Percentiles rank a stretch among this genome's conserved stretches.
Evolutionary conservation across 2,329 filamentous ascomycete species (phyloP).

Genomic region (Curvularia sp.): DNA sequence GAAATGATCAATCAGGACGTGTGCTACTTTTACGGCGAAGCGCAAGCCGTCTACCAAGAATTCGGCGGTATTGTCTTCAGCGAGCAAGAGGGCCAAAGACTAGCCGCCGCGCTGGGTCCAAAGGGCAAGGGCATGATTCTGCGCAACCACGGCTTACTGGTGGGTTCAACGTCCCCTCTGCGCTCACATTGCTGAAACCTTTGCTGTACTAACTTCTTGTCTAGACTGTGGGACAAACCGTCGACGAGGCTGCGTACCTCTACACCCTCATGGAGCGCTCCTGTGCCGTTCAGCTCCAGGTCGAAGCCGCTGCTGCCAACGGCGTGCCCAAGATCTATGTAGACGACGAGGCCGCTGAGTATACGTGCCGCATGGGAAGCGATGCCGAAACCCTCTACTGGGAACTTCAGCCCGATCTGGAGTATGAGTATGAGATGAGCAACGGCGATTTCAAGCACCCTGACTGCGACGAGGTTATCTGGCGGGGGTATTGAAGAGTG

Average conservation of each 20-base stretch:
- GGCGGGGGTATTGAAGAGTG: conserved; percentile 12
- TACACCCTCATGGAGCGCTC: conserved; percentile 73
- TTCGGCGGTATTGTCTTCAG: conserved; percentile 70
- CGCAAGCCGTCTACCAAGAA: conserved; percentile 69
- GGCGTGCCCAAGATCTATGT: conserved; percentile 62
- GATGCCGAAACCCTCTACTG: conserved; percentile 60
- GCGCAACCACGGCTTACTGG: conserved; percentile 73
- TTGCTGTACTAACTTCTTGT: conserved; percentile 10
- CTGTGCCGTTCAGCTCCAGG: conserved; percentile 71
- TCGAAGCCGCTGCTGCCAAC: conserved; percentile 69
- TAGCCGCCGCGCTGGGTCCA: conserved; percentile 68
- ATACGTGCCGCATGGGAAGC: conserved; percentile 59
- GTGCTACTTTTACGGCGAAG: conserved; percentile 67
- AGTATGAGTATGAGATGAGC: conserved; percentile 53
- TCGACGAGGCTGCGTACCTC: conserved; percentile 76
- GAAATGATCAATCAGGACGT: conserved; percentile 77
- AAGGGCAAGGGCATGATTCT: conserved; percentile 70
- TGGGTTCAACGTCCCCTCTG: conserved; percentile 16
- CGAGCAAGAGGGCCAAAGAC: conserved; percentile 68
- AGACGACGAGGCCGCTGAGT: conserved; percentile 63
- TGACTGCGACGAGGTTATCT: conserved; percentile 19
- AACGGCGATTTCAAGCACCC: conserved; percentile 32
- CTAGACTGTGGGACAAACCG: conserved; percentile 70
- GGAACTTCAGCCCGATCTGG: conserved; percentile 61
- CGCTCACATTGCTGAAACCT: not conserved